Conservation (phyloP, 2,329 filamentous ascomycete species). For the Aspergillus sergii region DNA sequence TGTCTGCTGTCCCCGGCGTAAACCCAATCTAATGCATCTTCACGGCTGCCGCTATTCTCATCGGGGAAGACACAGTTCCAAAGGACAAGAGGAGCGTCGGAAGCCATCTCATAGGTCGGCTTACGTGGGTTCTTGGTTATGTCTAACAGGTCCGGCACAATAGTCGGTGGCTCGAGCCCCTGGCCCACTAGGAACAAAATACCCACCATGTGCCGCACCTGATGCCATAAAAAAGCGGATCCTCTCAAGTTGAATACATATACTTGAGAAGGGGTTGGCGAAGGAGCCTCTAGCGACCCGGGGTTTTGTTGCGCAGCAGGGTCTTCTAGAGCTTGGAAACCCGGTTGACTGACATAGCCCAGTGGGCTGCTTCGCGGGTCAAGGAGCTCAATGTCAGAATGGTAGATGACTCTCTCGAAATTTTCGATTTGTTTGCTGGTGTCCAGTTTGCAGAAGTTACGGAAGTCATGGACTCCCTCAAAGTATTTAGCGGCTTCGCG, state of each 20-base stretch:
- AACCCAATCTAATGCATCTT: constrained; percentile 74
- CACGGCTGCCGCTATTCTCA: constrained; percentile 47
- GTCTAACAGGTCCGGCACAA: constrained; percentile 77
- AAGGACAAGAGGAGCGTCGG: constrained; percentile 84
- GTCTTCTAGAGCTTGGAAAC: constrained; percentile 45
- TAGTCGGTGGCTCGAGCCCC: constrained; percentile 73
- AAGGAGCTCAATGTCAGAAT: constrained; percentile 76
- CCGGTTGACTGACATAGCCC: constrained; percentile 55
- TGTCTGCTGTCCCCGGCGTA: constrained; percentile 69
- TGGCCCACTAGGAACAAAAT: constrained; percentile 93
- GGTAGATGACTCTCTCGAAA: constrained; percentile 77
- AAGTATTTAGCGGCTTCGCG: constrained; percentile 75
- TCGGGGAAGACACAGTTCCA: constrained; percentile 92
- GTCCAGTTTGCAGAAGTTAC: constrained; percentile 96
- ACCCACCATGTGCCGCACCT: constrained; percentile 92
- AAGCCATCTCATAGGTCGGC: constrained; percentile 87
- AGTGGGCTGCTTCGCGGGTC: constrained; percentile 55
- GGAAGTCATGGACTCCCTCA: constrained; percentile 86
- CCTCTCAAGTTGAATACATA: constrained; percentile 89
- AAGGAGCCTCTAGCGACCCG: constrained; percentile 16
- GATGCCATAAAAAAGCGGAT: constrained; percentile 95
- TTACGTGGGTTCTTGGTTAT: constrained; percentile 69
- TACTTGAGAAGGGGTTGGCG: constrained; percentile 61
- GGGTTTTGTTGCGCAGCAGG: constrained; percentile 18
- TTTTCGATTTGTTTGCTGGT: constrained; percentile 84